Percentiles rank a stretch among this genome's conserved stretches.
These are phyloP conservation scores for Haemoproteus tartakovskyi DNA, from an alignment of 169 alveolate genomes.

Conservation along the genomic window DNA sequence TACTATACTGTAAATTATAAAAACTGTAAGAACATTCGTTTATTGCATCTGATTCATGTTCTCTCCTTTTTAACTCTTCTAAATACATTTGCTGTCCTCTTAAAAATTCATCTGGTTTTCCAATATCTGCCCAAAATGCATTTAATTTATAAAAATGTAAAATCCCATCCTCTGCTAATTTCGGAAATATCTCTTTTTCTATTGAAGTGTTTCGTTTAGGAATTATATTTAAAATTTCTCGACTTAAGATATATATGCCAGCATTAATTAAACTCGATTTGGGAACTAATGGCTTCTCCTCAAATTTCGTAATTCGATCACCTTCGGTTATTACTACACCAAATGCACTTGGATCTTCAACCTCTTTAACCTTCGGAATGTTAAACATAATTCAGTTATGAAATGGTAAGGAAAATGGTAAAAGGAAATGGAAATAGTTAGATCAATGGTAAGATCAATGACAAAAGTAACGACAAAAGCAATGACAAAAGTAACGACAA, in stretches of 20 bases:
- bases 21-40: too few relatives aligned
- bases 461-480: too few relatives aligned
- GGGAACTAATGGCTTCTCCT: constrained; percentile 91
- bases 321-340: constrained; percentile 94
- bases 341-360: constrained; percentile 93
- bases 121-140: constrained; percentile 85
- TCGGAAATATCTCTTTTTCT: constrained; percentile 95
- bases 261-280: constrained; percentile 68
- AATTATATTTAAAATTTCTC: constrained; percentile 85
- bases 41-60: not conserved
- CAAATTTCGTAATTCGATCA: constrained; percentile 84
- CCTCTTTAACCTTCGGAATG: constrained; percentile 83
- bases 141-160: constrained; percentile 75
- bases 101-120: constrained; percentile 73
- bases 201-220: constrained; percentile 88
- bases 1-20: too few relatives aligned
- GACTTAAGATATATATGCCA: constrained; percentile 89
- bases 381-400: too few relatives aligned
- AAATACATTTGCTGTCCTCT: constrained; percentile 70
- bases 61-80: constrained; percentile 15
- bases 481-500: too few relatives aligned
- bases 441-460: too few relatives aligned
- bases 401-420: too few relatives aligned
- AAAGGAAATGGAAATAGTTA: constrained; percentile 21
- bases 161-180: constrained; percentile 83